Percentiles rank a stretch among this genome's conserved stretches.
These are phyloP conservation scores for Phanerodontia chrysosporium DNA, from an alignment of 768 basidiomycete genomes.

Conservation along the genomic window DNA sequence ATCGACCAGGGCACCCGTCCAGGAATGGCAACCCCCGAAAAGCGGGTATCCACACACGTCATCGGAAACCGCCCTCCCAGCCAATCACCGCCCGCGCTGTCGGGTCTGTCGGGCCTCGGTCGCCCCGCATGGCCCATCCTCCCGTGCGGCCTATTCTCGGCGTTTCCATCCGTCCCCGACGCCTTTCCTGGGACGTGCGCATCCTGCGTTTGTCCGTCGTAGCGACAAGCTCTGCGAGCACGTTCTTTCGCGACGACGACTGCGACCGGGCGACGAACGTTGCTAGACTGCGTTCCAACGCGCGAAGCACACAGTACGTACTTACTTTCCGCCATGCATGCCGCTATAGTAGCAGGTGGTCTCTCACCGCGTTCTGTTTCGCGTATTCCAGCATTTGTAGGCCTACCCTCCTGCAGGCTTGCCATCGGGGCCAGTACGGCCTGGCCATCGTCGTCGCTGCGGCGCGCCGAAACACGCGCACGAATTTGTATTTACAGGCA, in stretches of 20 bases:
- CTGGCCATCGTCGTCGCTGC: no score
- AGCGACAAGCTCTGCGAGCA: no score
- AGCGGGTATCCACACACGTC: conserved; percentile 11
- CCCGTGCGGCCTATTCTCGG: neutral
- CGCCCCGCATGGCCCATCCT: conserved; percentile 19
- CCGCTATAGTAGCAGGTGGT: conserved; percentile 60
- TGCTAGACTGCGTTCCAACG: neutral
- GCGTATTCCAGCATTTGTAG: neutral
- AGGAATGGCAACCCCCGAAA: conserved; percentile 4
- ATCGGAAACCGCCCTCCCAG: neutral
- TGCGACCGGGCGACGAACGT: neutral
- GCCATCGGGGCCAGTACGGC: no score
- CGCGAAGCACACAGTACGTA: no score
- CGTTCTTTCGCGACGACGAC: no score
- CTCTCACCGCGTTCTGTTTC: conserved; percentile 26
- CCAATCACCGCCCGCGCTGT: neutral
- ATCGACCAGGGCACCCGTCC: conserved; percentile 6
- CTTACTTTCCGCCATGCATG: no score
- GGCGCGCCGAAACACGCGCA: neutral
- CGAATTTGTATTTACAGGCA: neutral
- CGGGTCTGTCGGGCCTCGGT: conserved; percentile 1
- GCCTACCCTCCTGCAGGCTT: no score
- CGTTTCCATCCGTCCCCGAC: neutral
- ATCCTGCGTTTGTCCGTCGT: neutral
- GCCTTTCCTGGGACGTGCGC: neutral